These are phyloP conservation scores for Talaromyces albobiverticillius DNA, from an alignment of 2,329 filamentous ascomycete genomes.

Conservation along the genomic window DNA sequence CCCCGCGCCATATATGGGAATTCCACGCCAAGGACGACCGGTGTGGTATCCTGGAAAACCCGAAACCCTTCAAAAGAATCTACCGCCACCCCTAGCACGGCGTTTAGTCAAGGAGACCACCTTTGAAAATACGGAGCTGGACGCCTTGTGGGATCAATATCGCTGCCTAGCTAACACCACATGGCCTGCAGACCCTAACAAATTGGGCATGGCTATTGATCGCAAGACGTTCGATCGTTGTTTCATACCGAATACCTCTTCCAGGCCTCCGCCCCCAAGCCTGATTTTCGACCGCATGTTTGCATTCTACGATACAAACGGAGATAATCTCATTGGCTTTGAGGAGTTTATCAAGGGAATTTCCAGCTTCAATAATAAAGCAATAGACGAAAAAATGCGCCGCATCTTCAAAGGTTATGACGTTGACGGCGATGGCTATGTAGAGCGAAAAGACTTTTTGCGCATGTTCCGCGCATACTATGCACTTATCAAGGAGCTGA, in stretches of 20 bases:
- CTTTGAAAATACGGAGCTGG: constrained; percentile 82
- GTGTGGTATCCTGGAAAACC: constrained; percentile 89
- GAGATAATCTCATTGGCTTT: constrained; percentile 86
- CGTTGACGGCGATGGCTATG: constrained; percentile 80
- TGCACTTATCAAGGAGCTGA: constrained; percentile 83
- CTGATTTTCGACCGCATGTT: constrained; percentile 96
- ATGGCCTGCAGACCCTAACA: constrained; percentile 76
- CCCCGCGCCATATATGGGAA: constrained; percentile 77
- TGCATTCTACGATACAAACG: constrained; percentile 89
- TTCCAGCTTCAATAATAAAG: constrained; percentile 59
- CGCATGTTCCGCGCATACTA: constrained; percentile 93
- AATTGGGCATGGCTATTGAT: constrained; percentile 80
- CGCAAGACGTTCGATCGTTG: constrained; percentile 89
- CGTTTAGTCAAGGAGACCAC: constrained; percentile 69
- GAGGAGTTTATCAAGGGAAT: constrained; percentile 85
- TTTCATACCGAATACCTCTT: constrained; percentile 80
- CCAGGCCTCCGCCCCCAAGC: constrained; percentile 74
- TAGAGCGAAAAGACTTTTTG: constrained; percentile 82
- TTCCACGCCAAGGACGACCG: constrained; percentile 72
- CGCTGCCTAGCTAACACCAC: constrained; percentile 86
- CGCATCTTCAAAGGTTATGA: constrained; percentile 88
- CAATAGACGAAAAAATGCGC: constrained; percentile 63
- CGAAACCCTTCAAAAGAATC: constrained; percentile 62
- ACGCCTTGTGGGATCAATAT: constrained; percentile 96
- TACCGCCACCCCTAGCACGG: constrained; percentile 66